Evolutionary conservation across 306 rosid species (phyloP).

Genomic region (Bauhinia variegata): DNA sequence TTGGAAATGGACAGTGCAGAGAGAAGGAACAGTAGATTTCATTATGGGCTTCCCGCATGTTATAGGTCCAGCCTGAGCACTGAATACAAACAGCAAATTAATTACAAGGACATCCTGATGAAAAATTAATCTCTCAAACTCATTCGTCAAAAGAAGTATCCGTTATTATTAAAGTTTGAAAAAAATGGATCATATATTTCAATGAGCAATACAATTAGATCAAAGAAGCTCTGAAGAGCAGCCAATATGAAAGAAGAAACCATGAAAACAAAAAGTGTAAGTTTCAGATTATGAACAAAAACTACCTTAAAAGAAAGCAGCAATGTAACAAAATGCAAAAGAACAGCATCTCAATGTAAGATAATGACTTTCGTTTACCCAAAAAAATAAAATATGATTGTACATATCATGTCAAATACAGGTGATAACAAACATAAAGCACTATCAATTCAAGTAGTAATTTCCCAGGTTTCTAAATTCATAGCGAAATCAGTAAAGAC

Average conservation of each 20-base stretch:
- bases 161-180: background rate
- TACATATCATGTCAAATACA: background rate
- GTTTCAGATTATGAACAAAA: background rate
- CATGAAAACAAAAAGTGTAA: background rate
- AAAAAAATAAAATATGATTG: background rate
- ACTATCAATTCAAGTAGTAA: background rate
- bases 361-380: background rate
- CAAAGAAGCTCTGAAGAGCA: background rate
- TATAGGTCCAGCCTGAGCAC: conserved; percentile 62
- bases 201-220: background rate
- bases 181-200: background rate
- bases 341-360: background rate
- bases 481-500: background rate
- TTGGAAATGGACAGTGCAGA: conserved; percentile 60
- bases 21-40: conserved; percentile 59
- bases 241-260: background rate
- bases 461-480: background rate
- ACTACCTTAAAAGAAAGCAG: background rate
- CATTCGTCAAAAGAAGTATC: conserved; percentile 1
- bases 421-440: background rate
- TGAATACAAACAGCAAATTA: conserved; percentile 33
- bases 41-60: conserved; percentile 67
- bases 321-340: background rate
- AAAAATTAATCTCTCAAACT: conserved; percentile 11
- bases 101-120: background rate